Base-by-base conservation (phyloP, 1,139 yeast genomes). In the Wickerhamiella pararugosa region DNA sequence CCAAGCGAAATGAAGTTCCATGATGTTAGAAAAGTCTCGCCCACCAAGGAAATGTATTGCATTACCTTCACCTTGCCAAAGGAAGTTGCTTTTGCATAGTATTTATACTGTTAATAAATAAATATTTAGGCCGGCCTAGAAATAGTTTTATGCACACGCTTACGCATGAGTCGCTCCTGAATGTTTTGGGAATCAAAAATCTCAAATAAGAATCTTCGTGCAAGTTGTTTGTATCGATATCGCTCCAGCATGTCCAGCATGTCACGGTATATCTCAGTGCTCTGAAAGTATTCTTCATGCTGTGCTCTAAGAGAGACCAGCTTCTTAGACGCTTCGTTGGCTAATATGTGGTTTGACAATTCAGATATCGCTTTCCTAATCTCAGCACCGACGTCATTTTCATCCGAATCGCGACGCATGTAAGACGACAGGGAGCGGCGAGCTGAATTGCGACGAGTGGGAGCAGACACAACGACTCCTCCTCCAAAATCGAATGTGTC, bases 41-140 rank as follows among this genome's bases (percentile, higher is more conserved):
- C 98, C 2, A 84, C 96, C 2, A 92, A 90, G 58, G 90, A 90
- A 30, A 90, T 90, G 98, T 87, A 75, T 58, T 86, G 97, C 59
- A 82, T 83, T 4, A 67, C 87, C 7, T 86, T 87, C 61, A 61
- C 62, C 52, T 67, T 90, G 35, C 98, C 98, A 0, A 68, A 67
- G 46, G 79, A 73, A 47, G 84, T 87, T 30, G 95, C 95, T 2
- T 79, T 76, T 31, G 33, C 1, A 49, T 15, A 15, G 21, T 15
- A 15, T 15, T 15, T 15, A 15, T 15, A 15, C 21, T 34, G 27
- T 25, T 26, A 27, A 25, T 34, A 34, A 9, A 27, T 9, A n/a
- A 26, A n/a, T 7, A 10, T 27, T 25, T 33, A 10, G 36, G 36
- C 36, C 27, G 15, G 25, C 27, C 36, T 7, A 21, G 10, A 21